Conservation (phyloP, 2,329 filamentous ascomycete genomes). For the Pestalotiopsis sp. region DNA sequence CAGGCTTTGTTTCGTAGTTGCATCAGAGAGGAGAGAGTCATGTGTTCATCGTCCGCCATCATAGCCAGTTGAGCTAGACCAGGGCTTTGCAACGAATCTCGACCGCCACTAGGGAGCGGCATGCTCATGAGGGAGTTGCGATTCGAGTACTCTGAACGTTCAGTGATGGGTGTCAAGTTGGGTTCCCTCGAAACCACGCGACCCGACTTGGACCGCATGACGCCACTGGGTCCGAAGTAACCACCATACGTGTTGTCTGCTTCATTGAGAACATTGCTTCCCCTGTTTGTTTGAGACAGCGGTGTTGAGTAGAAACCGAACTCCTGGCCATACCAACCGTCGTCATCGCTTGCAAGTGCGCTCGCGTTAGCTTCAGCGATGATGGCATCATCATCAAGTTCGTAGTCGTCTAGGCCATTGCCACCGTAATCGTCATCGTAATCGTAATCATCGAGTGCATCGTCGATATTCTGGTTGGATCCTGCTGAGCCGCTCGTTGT, state of each 20-base stretch:
- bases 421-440: conserved; percentile 66
- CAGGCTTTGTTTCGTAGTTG: conserved; percentile 76
- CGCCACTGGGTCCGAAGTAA: conserved; percentile 79
- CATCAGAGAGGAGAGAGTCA: conserved; percentile 73
- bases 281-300: conserved; percentile 28
- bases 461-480: conserved; percentile 24
- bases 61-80: conserved; percentile 77
- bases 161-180: conserved; percentile 93
- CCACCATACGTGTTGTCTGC: conserved; percentile 69
- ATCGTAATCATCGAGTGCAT: conserved; percentile 50
- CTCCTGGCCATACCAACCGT: conserved; percentile 94
- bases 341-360: conserved; percentile 86
- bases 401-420: conserved; percentile 59
- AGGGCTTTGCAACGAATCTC: conserved; percentile 62
- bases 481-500: conserved; percentile 29
- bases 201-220: conserved; percentile 73
- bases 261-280: conserved; percentile 29
- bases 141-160: conserved; percentile 93
- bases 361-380: conserved; percentile 96
- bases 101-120: conserved; percentile 52
- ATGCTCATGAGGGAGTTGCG: conserved; percentile 87
- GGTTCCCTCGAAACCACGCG: conserved; percentile 79
- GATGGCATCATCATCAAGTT: conserved; percentile 83
- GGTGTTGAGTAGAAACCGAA: conserved; percentile 90
- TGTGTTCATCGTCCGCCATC: conserved; percentile 68